A percentile compares a stretch with the other conserved stretches of the same genome.
Evolutionary conservation across 306 rosid genomes (phyloP).

Genomic region (Quercus agrifolia): DNA sequence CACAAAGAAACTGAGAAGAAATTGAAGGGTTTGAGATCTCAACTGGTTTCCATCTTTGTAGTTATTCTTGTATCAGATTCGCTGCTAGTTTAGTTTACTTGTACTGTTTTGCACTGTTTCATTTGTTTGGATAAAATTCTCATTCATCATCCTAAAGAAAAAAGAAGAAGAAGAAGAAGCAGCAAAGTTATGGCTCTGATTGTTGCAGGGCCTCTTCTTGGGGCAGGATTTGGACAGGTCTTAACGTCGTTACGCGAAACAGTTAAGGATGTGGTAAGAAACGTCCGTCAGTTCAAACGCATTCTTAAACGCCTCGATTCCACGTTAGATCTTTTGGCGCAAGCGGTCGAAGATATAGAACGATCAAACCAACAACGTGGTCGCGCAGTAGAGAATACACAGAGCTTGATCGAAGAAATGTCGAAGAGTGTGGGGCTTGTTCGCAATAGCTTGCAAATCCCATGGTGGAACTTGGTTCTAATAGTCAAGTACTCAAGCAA

Average conservation of each 20-base stretch:
- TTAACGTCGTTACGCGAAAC: conserved; percentile 16
- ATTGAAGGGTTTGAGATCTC: too few species aligned
- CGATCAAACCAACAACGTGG: conserved; percentile 1
- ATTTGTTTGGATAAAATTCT: too few species aligned
- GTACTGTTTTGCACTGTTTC: too few species aligned
- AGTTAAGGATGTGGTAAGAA: conserved; percentile 11
- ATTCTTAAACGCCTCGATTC: conserved; percentile 12
- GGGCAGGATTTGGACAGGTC: conserved; percentile 14
- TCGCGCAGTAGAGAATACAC: conserved; percentile 16
- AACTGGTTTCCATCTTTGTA: too few species aligned
- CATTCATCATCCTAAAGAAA: too few species aligned
- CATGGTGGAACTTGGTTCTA: conserved; percentile 28
- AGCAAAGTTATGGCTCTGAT: too few species aligned
- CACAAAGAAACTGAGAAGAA: too few species aligned
- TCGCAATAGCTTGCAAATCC: conserved; percentile 18
- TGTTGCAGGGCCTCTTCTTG: conserved; percentile 24
- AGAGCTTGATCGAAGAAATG: conserved; percentile 8
- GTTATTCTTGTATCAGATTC: too few species aligned
- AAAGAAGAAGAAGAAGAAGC: too few species aligned
- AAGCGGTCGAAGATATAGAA: conserved; percentile 24
- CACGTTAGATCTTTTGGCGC: conserved; percentile 16
- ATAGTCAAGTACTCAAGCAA: conserved; percentile 19
- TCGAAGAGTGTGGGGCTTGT: conserved; percentile 21
- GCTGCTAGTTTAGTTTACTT: too few species aligned
- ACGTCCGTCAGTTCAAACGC: conserved; percentile 20